phyloP scores from a whole-genome alignment of 345 rosid genomes.

The Gossypium turneri region DNA sequence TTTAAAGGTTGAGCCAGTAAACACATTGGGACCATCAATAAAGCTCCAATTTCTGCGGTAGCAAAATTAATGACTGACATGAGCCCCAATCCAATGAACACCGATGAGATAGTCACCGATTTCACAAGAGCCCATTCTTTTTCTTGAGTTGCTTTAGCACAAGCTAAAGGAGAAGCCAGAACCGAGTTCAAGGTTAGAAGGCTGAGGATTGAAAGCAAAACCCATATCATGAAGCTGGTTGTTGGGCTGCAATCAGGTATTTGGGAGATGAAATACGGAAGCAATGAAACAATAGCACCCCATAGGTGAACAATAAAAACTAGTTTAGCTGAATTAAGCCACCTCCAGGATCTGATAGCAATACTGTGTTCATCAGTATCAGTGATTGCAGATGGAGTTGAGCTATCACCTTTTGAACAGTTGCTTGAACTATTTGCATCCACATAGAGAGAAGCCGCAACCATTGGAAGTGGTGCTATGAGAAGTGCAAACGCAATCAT shows the following conservation, averaged over 20 bases:
- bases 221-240: slow-evolving; percentile 53
- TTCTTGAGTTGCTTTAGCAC: slow-evolving; percentile 25
- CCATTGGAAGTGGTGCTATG: slow-evolving; percentile 83
- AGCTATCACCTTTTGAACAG: slow-evolving; percentile 24
- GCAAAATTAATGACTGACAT: slow-evolving; percentile 95
- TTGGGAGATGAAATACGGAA: slow-evolving; percentile 64
- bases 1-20: slow-evolving; percentile 69
- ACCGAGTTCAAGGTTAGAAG: slow-evolving; percentile 40
- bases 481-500: slow-evolving; percentile 93
- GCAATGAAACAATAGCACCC: slow-evolving; percentile 61
- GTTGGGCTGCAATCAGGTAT: slow-evolving; percentile 51
- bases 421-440: slow-evolving; percentile 38
- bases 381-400: slow-evolving; percentile 11
- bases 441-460: slow-evolving; percentile 77
- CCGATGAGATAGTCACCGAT: slow-evolving; percentile 74
- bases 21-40: slow-evolving; percentile 69
- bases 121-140: slow-evolving; percentile 65
- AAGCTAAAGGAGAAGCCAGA: slow-evolving; percentile 42
- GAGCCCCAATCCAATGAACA: slow-evolving; percentile 74
- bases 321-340: slow-evolving; percentile 71
- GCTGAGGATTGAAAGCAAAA: slow-evolving; percentile 46
- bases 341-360: slow-evolving; percentile 59
- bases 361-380: slow-evolving; percentile 18
- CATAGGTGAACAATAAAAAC: slow-evolving; percentile 66
- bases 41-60: slow-evolving; percentile 83